Percentiles rank a stretch among this genome's conserved stretches.
These are phyloP conservation scores for Cicer judaicum DNA, from an alignment of 306 rosid genomes.

Conservation along the genomic window DNA sequence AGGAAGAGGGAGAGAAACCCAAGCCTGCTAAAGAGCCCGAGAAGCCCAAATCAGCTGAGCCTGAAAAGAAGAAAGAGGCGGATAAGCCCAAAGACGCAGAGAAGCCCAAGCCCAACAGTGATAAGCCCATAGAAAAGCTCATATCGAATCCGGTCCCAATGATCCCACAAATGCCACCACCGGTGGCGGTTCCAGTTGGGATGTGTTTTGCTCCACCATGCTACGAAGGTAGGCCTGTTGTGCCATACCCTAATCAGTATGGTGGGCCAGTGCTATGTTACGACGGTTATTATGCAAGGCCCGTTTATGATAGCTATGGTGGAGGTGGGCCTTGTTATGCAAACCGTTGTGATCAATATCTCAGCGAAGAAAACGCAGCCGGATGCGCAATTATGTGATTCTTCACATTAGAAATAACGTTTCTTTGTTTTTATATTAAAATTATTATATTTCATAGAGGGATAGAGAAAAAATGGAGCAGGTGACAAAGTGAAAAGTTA, in stretches of 20 bases:
- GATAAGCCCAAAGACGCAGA: slow-evolving; percentile 33
- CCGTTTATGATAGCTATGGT: slow-evolving; percentile 67
- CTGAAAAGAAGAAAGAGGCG: not conserved
- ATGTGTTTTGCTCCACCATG: slow-evolving; percentile 36
- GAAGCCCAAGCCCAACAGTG: not conserved
- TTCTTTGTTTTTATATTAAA: slow-evolving; percentile 28
- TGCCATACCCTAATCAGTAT: slow-evolving; percentile 38
- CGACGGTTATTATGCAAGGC: slow-evolving; percentile 53
- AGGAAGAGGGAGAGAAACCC: not conserved
- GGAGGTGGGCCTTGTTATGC: slow-evolving; percentile 49
- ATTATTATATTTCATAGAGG: slow-evolving; percentile 19
- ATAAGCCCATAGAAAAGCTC: slow-evolving; percentile 42
- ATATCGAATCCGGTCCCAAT: not conserved
- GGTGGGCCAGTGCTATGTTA: slow-evolving; percentile 48
- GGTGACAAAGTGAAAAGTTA: slow-evolving; percentile 5
- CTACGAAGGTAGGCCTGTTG: slow-evolving; percentile 49
- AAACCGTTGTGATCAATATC: slow-evolving; percentile 55
- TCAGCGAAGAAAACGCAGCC: slow-evolving; percentile 56
- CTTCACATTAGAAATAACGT: not conserved
- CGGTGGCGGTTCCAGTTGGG: slow-evolving; percentile 43
- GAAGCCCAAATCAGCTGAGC: slow-evolving; percentile 12
- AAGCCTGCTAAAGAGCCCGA: slow-evolving; percentile 25
- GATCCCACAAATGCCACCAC: slow-evolving; percentile 40
- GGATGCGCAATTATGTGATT: slow-evolving; percentile 68
- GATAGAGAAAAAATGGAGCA: not conserved